These are phyloP conservation scores for Colletotrichum musicola DNA, from an alignment of 2,329 filamentous ascomycete species.

Conservation along the genomic window DNA sequence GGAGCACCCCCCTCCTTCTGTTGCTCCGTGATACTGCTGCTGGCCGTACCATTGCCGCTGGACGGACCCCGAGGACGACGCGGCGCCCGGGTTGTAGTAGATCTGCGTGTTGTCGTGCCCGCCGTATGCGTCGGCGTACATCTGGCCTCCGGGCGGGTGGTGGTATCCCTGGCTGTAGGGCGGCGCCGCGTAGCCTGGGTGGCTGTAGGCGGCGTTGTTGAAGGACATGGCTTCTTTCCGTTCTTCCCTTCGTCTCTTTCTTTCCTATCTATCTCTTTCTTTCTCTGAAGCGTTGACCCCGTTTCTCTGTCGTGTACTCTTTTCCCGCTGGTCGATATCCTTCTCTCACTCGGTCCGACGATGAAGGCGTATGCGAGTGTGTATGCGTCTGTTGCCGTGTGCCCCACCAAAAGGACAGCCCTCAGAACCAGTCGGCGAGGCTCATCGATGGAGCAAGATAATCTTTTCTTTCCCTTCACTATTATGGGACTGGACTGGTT, in stretches of 20 bases:
- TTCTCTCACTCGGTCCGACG: no score
- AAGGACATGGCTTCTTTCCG: constrained; percentile 18
- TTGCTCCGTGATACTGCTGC: not conserved
- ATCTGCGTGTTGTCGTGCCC: constrained; percentile 12
- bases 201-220: constrained; percentile 33
- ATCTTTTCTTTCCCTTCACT: no score
- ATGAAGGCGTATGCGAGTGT: no score
- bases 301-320: not conserved
- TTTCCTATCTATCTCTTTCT: not conserved
- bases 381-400: no score
- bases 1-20: constrained; percentile 4
- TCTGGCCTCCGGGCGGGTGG: constrained; percentile 32
- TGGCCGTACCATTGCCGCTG: constrained; percentile 33
- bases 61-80: constrained; percentile 13
- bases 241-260: not conserved
- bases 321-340: not conserved
- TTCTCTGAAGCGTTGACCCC: not conserved
- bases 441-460: no score
- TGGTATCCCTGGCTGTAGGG: constrained; percentile 36
- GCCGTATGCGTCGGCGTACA: constrained; percentile 14
- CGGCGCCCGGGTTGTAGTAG: constrained; percentile 22
- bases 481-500: not conserved
- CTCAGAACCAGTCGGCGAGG: no score
- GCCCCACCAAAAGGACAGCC: no score
- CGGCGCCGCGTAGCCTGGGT: constrained; percentile 31